Conservation (phyloP, 768 basidiomycete genomes). For the Thelephora aurantiotincta region DNA sequence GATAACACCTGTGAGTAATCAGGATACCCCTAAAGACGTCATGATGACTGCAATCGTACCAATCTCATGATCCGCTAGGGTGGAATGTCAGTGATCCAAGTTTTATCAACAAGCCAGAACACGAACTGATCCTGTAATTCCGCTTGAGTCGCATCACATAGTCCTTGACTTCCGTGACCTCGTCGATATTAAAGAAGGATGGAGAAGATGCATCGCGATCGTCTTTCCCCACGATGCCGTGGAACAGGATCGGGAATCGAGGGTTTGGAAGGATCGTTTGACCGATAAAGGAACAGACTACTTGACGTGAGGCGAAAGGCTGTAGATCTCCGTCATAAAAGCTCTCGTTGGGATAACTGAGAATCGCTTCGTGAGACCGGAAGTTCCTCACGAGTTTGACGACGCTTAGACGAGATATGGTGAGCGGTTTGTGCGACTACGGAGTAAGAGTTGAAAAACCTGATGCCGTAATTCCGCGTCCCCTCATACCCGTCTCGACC, state of each 20-base stretch:
- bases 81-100: not conserved
- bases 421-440: not conserved
- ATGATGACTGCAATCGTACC: not conserved
- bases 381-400: constrained; percentile 54
- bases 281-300: constrained; percentile 15
- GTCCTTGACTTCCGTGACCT: constrained; percentile 35
- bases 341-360: constrained; percentile 43
- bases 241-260: constrained; percentile 49
- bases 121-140: constrained; percentile 29
- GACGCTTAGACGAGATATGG: constrained; percentile 23
- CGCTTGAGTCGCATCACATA: constrained; percentile 21
- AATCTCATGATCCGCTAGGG: not conserved
- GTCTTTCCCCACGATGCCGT: constrained; percentile 45
- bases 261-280: constrained; percentile 20
- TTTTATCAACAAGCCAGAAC: not conserved
- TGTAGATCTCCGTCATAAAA: constrained; percentile 46
- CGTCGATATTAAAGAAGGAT: constrained; percentile 59
- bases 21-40: constrained; percentile 18
- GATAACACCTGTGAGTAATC: constrained; percentile 44
- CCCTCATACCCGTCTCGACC: constrained; percentile 20
- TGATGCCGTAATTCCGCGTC: constrained; percentile 6
- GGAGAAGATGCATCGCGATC: constrained; percentile 54
- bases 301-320: constrained; percentile 24
- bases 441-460: constrained; percentile 6
- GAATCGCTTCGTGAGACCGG: constrained; percentile 46